A percentile compares a stretch with the other conserved stretches of the same genome.
Conservation (phyloP, 2,329 filamentous ascomycete species). For the Chaetomium olivaceum region DNA sequence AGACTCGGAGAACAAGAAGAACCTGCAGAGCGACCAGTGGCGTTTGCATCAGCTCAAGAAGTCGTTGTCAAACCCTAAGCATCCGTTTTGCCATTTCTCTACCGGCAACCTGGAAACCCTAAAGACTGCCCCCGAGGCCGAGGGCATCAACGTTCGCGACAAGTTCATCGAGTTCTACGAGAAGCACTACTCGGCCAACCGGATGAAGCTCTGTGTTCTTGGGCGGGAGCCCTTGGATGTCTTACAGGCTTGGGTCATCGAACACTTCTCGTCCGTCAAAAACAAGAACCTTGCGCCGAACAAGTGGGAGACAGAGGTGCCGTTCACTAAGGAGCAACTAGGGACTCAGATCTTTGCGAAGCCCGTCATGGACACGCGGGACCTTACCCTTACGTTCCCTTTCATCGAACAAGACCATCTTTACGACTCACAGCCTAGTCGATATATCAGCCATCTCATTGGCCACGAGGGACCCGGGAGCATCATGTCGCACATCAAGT, state of each 20-base stretch:
- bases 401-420: slow-evolving; percentile 81
- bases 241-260: slow-evolving; percentile 78
- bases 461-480: slow-evolving; percentile 92
- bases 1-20: slow-evolving; percentile 97
- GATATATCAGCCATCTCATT: slow-evolving; percentile 85
- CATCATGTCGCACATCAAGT: slow-evolving; percentile 85
- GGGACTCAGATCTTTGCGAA: slow-evolving; percentile 79
- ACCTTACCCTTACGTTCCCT: slow-evolving; percentile 78
- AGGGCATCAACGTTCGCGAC: slow-evolving; percentile 80
- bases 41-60: slow-evolving; percentile 85
- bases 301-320: slow-evolving; percentile 54
- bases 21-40: slow-evolving; percentile 88
- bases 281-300: slow-evolving; percentile 75
- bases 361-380: slow-evolving; percentile 84
- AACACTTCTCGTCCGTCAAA: slow-evolving; percentile 77
- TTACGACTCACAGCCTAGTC: slow-evolving; percentile 77
- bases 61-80: slow-evolving; percentile 79
- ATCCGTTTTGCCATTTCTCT: slow-evolving; percentile 89
- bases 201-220: slow-evolving; percentile 87
- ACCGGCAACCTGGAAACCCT: slow-evolving; percentile 86
- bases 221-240: slow-evolving; percentile 80
- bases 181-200: slow-evolving; percentile 87
- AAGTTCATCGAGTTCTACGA: slow-evolving; percentile 93
- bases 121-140: slow-evolving; percentile 75
- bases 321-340: slow-evolving; percentile 52